A percentile compares a stretch with the other conserved stretches of the same genome.
Evolutionary conservation across 768 basidiomycete genomes (phyloP).

Genomic region (Leccinum subgranulosum): DNA sequence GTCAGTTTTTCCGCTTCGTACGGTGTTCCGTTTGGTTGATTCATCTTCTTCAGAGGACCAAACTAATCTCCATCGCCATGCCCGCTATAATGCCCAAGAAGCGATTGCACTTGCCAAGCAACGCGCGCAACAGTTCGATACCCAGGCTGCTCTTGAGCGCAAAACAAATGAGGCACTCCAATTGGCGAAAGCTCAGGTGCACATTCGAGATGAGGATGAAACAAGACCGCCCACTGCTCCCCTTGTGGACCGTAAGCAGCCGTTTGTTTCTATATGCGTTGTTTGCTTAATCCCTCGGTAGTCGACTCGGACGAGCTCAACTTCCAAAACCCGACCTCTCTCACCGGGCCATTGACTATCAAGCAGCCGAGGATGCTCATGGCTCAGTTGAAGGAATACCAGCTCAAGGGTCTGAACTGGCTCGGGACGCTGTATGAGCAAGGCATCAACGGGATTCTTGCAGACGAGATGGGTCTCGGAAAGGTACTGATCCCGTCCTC

Average conservation of each 20-base stretch:
- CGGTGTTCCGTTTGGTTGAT: constrained; percentile 1
- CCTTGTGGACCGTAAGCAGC: constrained; percentile 68
- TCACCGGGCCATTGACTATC: constrained; percentile 81
- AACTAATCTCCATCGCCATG: constrained; percentile 81
- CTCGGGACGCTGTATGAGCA: constrained; percentile 96
- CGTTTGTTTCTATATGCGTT: not conserved
- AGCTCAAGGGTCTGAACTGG: constrained; percentile 98
- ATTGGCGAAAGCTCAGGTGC: constrained; percentile 54
- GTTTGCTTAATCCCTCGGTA: constrained; percentile 27
- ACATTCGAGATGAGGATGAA: constrained; percentile 42
- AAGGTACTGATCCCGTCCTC: constrained; percentile 48
- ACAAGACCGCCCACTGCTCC: constrained; percentile 36
- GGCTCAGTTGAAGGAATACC: constrained; percentile 97
- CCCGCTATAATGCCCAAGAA: constrained; percentile 84
- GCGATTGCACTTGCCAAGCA: constrained; percentile 76
- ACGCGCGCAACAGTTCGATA: constrained; percentile 83
- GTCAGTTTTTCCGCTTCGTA: constrained; percentile 40
- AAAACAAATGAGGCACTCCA: constrained; percentile 76
- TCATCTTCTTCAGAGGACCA: constrained; percentile 63
- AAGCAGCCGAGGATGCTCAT: constrained; percentile 94
- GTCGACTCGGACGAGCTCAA: constrained; percentile 97
- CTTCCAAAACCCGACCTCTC: constrained; percentile 96
- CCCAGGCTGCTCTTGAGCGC: constrained; percentile 73
- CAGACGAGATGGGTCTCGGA: constrained; percentile 97
- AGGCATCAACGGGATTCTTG: constrained; percentile 98